Base-by-base conservation (phyloP, 441 rosid genomes). In the Cnidoscolus chayamansa region DNA sequence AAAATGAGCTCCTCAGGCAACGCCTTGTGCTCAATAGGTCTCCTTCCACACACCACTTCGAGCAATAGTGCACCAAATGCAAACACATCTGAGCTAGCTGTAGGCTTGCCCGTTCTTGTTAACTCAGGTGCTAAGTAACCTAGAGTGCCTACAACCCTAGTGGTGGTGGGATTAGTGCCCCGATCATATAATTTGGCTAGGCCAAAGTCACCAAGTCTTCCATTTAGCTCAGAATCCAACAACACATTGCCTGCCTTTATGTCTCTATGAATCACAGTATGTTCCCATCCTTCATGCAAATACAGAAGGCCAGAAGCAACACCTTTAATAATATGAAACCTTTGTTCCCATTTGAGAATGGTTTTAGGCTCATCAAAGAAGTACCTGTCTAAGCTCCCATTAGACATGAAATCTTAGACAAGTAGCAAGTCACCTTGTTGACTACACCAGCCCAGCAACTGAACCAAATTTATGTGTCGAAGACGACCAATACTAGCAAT, bases 251-350 rank as follows among this genome's bases (percentile, higher is more conserved):
- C 93, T 5, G 98, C 90, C 76, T 93, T 93, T 19, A 90, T 81
- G 66, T 93, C 98, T 31, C 98, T 86, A 75, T 94, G 98, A 72
- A 94, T 89, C 62, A 91, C 98, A 3, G 86, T 75, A 67, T 94
- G 91, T 59, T 94, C 97, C 94, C 94, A 91, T 75, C 82, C 98
- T 82, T 94, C 95, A 10, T 94, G 96, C 72, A 94, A 76, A 82
- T 94, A 94, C 37, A 91, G 63, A 79, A 94, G 90, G 1, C 89
- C 93, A 0, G 88, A 91, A 70, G 96, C 93, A 37, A 91, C 93
- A 9, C 86, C 97, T 86, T 86, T 88, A 31, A 88, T 81, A n/a
- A 91, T 86, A 73, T 81, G 85, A 71, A 86, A 90, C 75, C 98
- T 87, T 72, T 91, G 86, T n/a, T 81, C 84, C 98, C 98, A 91